phyloP scores from a whole-genome alignment of 1,139 yeast genomes.

The Diutina pseudorugosa region DNA sequence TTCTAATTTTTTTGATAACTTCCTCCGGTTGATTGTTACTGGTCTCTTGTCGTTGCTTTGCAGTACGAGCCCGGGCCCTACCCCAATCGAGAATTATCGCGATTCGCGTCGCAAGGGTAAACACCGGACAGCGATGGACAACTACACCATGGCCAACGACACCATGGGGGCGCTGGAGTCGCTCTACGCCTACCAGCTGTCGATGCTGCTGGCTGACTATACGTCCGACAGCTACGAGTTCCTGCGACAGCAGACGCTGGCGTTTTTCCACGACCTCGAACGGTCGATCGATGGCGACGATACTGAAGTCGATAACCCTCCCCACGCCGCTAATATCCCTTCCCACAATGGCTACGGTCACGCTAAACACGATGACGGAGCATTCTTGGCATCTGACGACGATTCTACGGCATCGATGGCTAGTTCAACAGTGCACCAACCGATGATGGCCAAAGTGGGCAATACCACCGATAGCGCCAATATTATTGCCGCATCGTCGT shows the following conservation, averaged over 20 bases:
- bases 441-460: too few species aligned
- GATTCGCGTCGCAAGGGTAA: too few species aligned
- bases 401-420: too few species aligned
- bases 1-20: too few species aligned
- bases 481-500: too few species aligned
- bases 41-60: too few species aligned
- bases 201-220: background rate
- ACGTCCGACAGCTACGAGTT: background rate
- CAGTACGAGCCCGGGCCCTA: too few species aligned
- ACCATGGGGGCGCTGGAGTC: constrained; percentile 1
- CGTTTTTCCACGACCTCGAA: background rate
- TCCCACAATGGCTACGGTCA: background rate
- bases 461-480: too few species aligned
- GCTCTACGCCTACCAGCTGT: background rate
- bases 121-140: background rate
- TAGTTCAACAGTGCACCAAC: too few species aligned
- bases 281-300: background rate
- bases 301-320: background rate
- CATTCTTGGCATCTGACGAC: too few species aligned
- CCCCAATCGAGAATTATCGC: too few species aligned
- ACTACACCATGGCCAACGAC: background rate
- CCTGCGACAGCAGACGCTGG: background rate
- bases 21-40: too few species aligned
- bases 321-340: background rate
- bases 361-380: background rate